Percentiles rank a stretch among this genome's conserved stretches.
phyloP scores from a whole-genome alignment of 768 basidiomycete genomes.

The Lactarius hatsudake region DNA sequence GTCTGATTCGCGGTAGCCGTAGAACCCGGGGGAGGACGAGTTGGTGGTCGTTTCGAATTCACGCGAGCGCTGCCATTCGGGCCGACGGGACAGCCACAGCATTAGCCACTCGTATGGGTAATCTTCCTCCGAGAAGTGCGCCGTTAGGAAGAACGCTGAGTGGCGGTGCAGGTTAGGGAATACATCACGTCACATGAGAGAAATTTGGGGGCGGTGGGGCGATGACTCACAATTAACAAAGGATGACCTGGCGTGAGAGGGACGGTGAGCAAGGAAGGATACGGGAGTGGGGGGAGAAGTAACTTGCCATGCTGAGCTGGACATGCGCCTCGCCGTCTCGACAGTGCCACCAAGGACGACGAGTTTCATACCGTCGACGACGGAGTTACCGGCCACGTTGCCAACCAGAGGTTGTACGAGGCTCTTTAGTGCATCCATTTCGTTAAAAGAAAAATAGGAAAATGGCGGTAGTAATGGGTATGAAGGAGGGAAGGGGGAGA shows the following conservation, averaged over 20 bases:
- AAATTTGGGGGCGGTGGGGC: neutral
- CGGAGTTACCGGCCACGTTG: slow-evolving; percentile 41
- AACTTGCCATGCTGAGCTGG: slow-evolving; percentile 76
- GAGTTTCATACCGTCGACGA: slow-evolving; percentile 87
- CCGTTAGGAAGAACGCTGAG: slow-evolving; percentile 64
- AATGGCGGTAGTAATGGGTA: neutral
- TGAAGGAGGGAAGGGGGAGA: neutral
- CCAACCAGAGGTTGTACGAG: slow-evolving; percentile 28
- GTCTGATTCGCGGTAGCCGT: slow-evolving; percentile 45
- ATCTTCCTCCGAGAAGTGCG: slow-evolving; percentile 88
- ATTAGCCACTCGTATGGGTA: slow-evolving; percentile 91
- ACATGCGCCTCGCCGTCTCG: slow-evolving; percentile 78
- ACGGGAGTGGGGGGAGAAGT: slow-evolving; percentile 8
- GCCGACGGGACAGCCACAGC: slow-evolving; percentile 82
- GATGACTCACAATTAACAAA: slow-evolving; percentile 77
- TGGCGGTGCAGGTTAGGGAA: slow-evolving; percentile 29
- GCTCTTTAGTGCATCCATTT: slow-evolving; percentile 29
- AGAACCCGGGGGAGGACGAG: slow-evolving; percentile 57
- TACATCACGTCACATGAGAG: slow-evolving; percentile 23
- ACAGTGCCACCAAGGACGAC: slow-evolving; percentile 87
- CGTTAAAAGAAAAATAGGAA: neutral
- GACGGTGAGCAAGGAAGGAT: slow-evolving; percentile 1
- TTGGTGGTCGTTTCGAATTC: slow-evolving; percentile 89
- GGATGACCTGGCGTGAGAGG: slow-evolving; percentile 53
- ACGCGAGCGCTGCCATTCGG: slow-evolving; percentile 86